Evolutionary conservation across 129 eudicot genomes (phyloP), one percentile per base, ranked within the genome.

Genomic region (Glebionis coronaria): DNA sequence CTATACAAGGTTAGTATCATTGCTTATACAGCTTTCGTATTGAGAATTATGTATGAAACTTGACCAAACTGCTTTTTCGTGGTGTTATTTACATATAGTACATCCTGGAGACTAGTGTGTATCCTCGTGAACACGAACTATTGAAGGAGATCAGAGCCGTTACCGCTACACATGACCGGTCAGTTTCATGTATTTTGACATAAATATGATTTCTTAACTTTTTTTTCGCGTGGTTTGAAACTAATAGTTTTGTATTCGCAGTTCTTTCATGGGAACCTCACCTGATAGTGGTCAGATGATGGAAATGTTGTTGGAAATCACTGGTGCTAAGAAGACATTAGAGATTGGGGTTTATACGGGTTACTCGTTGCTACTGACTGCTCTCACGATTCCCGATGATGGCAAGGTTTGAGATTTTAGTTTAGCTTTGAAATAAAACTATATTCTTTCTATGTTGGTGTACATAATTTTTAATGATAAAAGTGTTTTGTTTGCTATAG

Each of bases 91-190:
- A 1, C 9, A n/a, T 67, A 60, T 56, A 87, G 90, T 87, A 87
- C 64, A 47, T 82, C 21, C 13, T 82, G 27, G 78, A 77, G 61
- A 78, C 76, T 12, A 83, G 75, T 50, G 95, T 87, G 31, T 87
- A 83, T 50, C 90, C 95, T 3, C 82, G 87, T 2, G 95, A 83
- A 68, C 73, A 83, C 10, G 76, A 70, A 44, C 70, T 72, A 6
- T 83, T 87, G 58, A 87, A 76, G 82, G 83, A 87, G 75, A 56
- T 83, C 7, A 78, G 95, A 64, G 78, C 72, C 56, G 75, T 72
- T 21, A 78, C 83, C 25, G 67, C 79, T 40, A 62, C 61, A 29
- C 87, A 83, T 64, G 90, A 90, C n/a, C 0, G 73, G 95, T 87
- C 54, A 72, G 31, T 16, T 4, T 44, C 16, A 55, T 12, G 18